Percentiles rank a stretch among this genome's conserved stretches.
phyloP scores from a whole-genome alignment of 2,329 filamentous ascomycete species.

The Tolypocladium tundrense region DNA sequence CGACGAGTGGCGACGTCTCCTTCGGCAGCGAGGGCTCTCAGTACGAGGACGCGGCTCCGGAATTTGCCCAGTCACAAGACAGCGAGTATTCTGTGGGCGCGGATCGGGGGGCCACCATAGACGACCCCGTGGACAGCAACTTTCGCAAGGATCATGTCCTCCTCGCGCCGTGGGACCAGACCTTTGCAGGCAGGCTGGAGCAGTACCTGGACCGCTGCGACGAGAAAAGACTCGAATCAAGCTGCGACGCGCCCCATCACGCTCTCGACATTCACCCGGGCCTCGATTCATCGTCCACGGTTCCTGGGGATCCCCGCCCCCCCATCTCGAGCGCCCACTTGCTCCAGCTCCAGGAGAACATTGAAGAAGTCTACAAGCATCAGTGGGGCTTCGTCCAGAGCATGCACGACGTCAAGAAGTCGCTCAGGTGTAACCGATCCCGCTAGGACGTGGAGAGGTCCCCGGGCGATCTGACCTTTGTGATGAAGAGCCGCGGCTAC shows the following conservation, averaged over 20 bases:
- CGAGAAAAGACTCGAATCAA: neutral
- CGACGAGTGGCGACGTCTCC: neutral
- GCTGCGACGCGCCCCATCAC: neutral
- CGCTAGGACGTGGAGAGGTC: neutral
- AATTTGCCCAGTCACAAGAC: neutral
- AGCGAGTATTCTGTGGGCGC: neutral
- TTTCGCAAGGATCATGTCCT: neutral
- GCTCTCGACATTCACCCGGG: neutral
- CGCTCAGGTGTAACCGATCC: neutral
- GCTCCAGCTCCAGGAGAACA: neutral
- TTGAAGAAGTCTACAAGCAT: neutral
- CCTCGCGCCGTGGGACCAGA: neutral
- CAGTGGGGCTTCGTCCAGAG: neutral
- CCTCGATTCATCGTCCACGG: neutral
- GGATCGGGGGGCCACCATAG: neutral
- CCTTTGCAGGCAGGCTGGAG: conserved; percentile 1
- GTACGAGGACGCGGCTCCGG: neutral
- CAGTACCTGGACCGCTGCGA: conserved; percentile 2
- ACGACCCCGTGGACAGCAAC: neutral
- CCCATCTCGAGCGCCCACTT: neutral
- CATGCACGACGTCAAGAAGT: neutral
- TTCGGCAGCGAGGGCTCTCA: neutral
- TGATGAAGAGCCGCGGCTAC: conserved; percentile 12
- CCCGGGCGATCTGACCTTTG: neutral
- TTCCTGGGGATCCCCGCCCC: too few relatives aligned